Evolutionary conservation across 2,329 filamentous ascomycete species (phyloP), one percentile per base, ranked within the genome.

Genomic region (Neobulgaria alba): DNA sequence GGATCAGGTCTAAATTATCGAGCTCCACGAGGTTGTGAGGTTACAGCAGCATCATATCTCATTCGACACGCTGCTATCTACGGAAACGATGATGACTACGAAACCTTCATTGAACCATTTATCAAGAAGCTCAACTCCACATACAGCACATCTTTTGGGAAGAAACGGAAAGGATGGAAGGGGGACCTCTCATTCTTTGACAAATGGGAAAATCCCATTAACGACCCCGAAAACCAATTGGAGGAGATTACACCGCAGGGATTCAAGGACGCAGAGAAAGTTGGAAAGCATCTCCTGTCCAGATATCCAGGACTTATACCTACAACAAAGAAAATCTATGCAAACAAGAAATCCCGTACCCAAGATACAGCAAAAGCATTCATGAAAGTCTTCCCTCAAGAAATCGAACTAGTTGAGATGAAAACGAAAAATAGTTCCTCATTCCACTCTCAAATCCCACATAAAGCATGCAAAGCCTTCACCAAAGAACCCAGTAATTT

Each of bases 391-490:
- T 58, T 58, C 15, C 53, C 54, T 2, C 55, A 57, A 41, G n/a
- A 51, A 4, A 45, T 58, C 1, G 47, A 55, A 17, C 38, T 58
- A 5, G 50, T 54, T 5, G 47, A 57, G 33, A 51, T 56, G 16
- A 65, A 64, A 34, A 59, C 82, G 48, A 56, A 73, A 14, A 82
- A 79, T 1, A 77, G 41, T n/a, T 41, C 78, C 0, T 82, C 53
- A 3, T 58, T 57, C 31, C 47, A 54, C 20, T 40, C 53, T 1
- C 55, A 58, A 43, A 43, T 51, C 26, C 55, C 54, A 2, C 55
- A 83, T 60, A 73, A 75, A 55, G 69, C 69, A 29, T 84, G 79
- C 50, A 75, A 77, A 10, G 74, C 70, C 10, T 84, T n/a, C n/a
- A n/a, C n/a, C 55, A 58, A 58, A 29, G 45, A 54, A 15, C 52